A percentile compares a stretch with the other conserved stretches of the same genome.
Conservation (phyloP, 2,329 filamentous ascomycete genomes). For the Gyromitra esculenta region DNA sequence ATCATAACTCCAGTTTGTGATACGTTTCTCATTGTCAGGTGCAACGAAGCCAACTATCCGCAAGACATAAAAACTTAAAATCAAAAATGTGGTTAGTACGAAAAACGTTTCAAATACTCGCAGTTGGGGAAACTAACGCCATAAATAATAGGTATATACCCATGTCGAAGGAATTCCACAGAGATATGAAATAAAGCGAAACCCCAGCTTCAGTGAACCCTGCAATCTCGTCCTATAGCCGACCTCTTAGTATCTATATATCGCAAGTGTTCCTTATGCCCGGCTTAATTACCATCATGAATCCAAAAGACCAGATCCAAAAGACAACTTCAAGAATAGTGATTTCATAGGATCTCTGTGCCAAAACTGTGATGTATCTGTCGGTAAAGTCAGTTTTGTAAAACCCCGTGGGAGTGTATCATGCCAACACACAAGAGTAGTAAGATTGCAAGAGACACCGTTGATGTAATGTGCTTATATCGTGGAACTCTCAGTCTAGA, state of each 20-base stretch:
- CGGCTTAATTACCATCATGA: slow-evolving; percentile 72
- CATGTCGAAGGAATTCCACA: slow-evolving; percentile 96
- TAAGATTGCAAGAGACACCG: slow-evolving; percentile 83
- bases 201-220: slow-evolving; percentile 98
- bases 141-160: slow-evolving; percentile 87
- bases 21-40: slow-evolving; percentile 70
- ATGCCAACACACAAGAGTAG: slow-evolving; percentile 64
- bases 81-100: slow-evolving; percentile 4
- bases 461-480: slow-evolving; percentile 90
- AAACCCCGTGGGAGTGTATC: neutral
- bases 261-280: neutral
- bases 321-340: slow-evolving; percentile 87
- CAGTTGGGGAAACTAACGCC: slow-evolving; percentile 64
- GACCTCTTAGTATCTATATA: slow-evolving; percentile 14
- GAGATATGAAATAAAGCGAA: slow-evolving; percentile 94
- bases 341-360: slow-evolving; percentile 78
- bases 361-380: slow-evolving; percentile 84
- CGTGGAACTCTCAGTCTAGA: slow-evolving; percentile 89
- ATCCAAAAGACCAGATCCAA: slow-evolving; percentile 97
- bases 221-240: slow-evolving; percentile 72
- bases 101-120: neutral
- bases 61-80: slow-evolving; percentile 75
- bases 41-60: slow-evolving; percentile 87
- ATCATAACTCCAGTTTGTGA: slow-evolving; percentile 69
- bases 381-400: slow-evolving; percentile 56